Conservation (phyloP, 1,139 yeast species). For the Hanseniaspora sp. region DNA sequence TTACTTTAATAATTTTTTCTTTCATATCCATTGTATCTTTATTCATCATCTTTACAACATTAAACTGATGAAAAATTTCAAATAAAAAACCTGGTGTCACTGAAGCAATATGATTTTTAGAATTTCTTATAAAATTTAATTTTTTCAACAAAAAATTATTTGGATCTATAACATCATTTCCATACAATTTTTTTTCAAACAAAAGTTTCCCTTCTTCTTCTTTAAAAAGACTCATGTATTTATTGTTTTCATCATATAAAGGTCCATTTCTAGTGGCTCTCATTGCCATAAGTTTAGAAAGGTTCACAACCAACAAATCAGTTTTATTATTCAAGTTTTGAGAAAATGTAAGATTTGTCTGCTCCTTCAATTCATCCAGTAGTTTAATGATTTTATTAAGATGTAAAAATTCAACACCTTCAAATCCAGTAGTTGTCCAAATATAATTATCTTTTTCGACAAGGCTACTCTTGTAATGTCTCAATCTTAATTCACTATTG, state of each 20-base stretch:
- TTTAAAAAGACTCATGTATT: slow-evolving; percentile 1
- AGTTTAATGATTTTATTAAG: slow-evolving; percentile 6
- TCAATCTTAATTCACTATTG: neutral
- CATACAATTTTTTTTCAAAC: neutral
- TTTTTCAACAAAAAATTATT: slow-evolving; percentile 10
- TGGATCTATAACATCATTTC: neutral
- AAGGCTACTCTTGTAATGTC: neutral
- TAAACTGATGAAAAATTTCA: slow-evolving; percentile 5
- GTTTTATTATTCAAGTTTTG: neutral
- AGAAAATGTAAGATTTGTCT: slow-evolving; percentile 8
- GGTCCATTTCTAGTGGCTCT: neutral
- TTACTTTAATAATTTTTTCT: neutral
- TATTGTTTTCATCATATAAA: slow-evolving; percentile 4
- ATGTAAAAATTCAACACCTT: slow-evolving; percentile 11
- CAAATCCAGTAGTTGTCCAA: slow-evolving; percentile 14
- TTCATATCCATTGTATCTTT: neutral
- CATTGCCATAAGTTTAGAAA: slow-evolving; percentile 9
- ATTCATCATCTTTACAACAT: neutral
- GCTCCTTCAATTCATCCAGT: neutral
- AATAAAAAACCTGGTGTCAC: slow-evolving; percentile 12
- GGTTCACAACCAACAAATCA: slow-evolving; percentile 11
- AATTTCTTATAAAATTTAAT: slow-evolving; percentile 5
- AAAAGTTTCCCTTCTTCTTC: slow-evolving; percentile 7
- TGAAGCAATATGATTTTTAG: slow-evolving; percentile 9
- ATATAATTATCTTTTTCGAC: neutral